phyloP scores from a whole-genome alignment of 1,284 basidiomycete genomes.

The Polyporus tsugae region DNA sequence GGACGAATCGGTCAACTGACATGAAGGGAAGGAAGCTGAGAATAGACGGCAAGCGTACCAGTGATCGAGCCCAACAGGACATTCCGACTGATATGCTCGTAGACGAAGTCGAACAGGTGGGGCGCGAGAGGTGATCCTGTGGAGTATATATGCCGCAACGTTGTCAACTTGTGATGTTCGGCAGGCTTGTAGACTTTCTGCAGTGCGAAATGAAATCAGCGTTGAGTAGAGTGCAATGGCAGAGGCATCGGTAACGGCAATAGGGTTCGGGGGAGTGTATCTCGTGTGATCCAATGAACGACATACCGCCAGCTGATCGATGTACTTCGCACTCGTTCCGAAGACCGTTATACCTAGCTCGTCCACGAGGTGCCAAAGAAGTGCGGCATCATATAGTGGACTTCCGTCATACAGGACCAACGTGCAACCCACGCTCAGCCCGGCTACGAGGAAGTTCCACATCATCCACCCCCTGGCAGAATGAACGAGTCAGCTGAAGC shows the following conservation, averaged over 20 bases:
- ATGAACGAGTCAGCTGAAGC: conserved; percentile 17
- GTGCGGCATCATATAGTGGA: conserved; percentile 75
- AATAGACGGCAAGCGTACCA: conserved; percentile 50
- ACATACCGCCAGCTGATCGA: conserved; percentile 76
- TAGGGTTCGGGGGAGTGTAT: conserved; percentile 14
- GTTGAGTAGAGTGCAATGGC: conserved; percentile 1
- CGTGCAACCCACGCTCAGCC: conserved; percentile 75
- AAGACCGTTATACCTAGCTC: conserved; percentile 82
- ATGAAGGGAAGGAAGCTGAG: neutral
- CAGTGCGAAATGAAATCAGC: conserved; percentile 25
- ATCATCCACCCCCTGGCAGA: conserved; percentile 81
- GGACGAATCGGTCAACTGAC: conserved; percentile 1
- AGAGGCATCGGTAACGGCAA: neutral
- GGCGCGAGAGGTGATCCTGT: conserved; percentile 87
- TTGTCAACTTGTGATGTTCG: conserved; percentile 68
- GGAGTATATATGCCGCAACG: conserved; percentile 79
- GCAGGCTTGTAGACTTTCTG: conserved; percentile 75
- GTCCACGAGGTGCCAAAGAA: conserved; percentile 80
- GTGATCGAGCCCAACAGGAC: conserved; percentile 84
- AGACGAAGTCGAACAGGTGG: conserved; percentile 83
- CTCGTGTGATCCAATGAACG: conserved; percentile 31
- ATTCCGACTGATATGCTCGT: conserved; percentile 70
- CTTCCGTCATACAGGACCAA: conserved; percentile 88
- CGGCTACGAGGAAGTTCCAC: conserved; percentile 84
- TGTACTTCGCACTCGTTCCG: conserved; percentile 85